Base-by-base conservation (phyloP, 179 eudicot genomes). In the Beta lomatogona region DNA sequence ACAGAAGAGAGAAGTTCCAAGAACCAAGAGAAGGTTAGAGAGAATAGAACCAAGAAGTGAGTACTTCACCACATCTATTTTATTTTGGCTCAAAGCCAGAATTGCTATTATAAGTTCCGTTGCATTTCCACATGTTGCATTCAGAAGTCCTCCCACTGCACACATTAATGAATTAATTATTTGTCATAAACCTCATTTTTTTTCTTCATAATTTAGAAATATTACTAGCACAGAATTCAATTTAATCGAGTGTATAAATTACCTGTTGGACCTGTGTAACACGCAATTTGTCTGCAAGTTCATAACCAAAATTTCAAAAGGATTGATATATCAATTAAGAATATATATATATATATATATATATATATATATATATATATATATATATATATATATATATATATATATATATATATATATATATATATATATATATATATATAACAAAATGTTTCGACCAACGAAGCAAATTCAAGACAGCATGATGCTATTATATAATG, bases 111-210 rank as follows among this genome's bases (percentile, higher is more conserved):
- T 93, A n/a, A 95, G 89, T 86, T 95, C 98, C 22, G 98, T 91
- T 6, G 89, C 98, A 90, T 95, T 95, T 53, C 98, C 98, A 81
- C 98, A 95, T 52, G 98, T 93, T 64, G 97, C 98, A 81, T 95
- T 95, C 71, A 95, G 83, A 21, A 95, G 94, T 71, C 98, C 98
- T 76, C 98, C 98, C 84, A 91, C 98, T 95, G 93, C 81, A 77
- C 6, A 10, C 45, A 70, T 71, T 36, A 18, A 25, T 25, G 12
- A 25, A 25, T 25, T 13, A 54, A 9, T 36, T 13, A 54, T 74
- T 31, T 28, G 11, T 46, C 50, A n/a, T 25, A 46, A 46, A 46
- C 8, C 5, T 46, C 50, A 46, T 46, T 46, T 46, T 25, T 25
- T 25, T 25, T 25, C 28, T 25, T 25, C 28, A 0, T 63, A 63